Percentiles rank a stretch among this genome's conserved stretches.
Conservation (phyloP, 73 alveolate genomes). For the Paramecium sonneborni region DNA sequence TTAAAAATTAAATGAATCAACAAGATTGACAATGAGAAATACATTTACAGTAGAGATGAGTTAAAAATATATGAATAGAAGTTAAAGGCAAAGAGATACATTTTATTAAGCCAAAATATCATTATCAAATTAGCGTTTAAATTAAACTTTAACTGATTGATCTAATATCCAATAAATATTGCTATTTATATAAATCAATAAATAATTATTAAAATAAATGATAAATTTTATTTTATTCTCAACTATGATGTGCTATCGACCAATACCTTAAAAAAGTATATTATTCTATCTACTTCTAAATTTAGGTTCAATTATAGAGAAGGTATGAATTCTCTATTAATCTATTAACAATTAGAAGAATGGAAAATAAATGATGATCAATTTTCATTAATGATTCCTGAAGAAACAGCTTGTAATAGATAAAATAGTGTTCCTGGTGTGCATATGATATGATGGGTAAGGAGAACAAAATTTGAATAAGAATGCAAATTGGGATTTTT, state of each 20-base stretch:
- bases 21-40: background rate
- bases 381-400: constrained; percentile 62
- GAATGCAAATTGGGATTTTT: constrained; percentile 41
- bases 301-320: constrained; percentile 64
- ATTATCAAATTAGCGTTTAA: background rate
- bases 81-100: background rate
- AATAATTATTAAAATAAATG: background rate
- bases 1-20: background rate
- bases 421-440: constrained; percentile 61
- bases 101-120: background rate
- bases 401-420: constrained; percentile 65
- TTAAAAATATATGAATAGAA: background rate
- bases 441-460: constrained; percentile 49
- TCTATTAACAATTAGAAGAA: constrained; percentile 35
- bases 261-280: constrained; percentile 15
- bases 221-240: background rate
- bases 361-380: constrained; percentile 58
- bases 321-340: constrained; percentile 48
- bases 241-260: background rate
- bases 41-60: background rate
- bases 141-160: background rate
- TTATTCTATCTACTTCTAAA: constrained; percentile 51
- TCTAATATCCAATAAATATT: no score
- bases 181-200: background rate
- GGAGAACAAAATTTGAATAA: constrained; percentile 55